Evolutionary conservation across 164 flowering plant genomes (phyloP).

Genomic region (Vitis rupestris): DNA sequence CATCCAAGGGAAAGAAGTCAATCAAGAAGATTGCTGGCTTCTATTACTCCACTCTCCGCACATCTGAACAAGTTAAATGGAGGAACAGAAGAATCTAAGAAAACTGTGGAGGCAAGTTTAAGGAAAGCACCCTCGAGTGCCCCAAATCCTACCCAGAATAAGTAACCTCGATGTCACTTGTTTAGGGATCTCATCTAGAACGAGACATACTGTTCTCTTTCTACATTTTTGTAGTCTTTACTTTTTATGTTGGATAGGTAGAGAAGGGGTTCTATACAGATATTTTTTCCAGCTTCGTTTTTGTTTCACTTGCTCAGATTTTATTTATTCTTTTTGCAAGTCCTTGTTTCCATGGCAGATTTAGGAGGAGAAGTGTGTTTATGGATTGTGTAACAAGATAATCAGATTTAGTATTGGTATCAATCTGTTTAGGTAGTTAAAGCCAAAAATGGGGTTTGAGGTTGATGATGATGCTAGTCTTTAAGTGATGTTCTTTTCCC

Average conservation of each 20-base stretch:
- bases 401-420: background rate
- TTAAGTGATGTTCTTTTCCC: background rate
- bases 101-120: slow-evolving; percentile 29
- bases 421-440: background rate
- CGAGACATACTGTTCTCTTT: slow-evolving; percentile 13
- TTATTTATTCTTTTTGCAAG: background rate
- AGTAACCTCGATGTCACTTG: slow-evolving; percentile 8
- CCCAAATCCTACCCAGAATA: slow-evolving; percentile 43
- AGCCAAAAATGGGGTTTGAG: no score
- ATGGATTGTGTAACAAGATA: slow-evolving; percentile 7
- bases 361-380: slow-evolving; percentile 1
- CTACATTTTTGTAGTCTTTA: slow-evolving; percentile 20
- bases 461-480: background rate
- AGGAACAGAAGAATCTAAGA: slow-evolving; percentile 17
- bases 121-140: slow-evolving; percentile 31
- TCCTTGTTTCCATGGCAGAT: background rate
- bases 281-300: background rate
- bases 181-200: slow-evolving; percentile 18
- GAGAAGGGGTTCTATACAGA: slow-evolving; percentile 13
- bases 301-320: slow-evolving; percentile 2
- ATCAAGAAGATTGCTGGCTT: slow-evolving; percentile 24
- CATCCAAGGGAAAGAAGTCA: slow-evolving; percentile 5
- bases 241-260: slow-evolving; percentile 15
- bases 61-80: slow-evolving; percentile 14
- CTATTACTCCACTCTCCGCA: slow-evolving; percentile 13